Evolutionary conservation across 2,329 filamentous ascomycete genomes (phyloP).

Genomic region (Xylaria sp.): DNA sequence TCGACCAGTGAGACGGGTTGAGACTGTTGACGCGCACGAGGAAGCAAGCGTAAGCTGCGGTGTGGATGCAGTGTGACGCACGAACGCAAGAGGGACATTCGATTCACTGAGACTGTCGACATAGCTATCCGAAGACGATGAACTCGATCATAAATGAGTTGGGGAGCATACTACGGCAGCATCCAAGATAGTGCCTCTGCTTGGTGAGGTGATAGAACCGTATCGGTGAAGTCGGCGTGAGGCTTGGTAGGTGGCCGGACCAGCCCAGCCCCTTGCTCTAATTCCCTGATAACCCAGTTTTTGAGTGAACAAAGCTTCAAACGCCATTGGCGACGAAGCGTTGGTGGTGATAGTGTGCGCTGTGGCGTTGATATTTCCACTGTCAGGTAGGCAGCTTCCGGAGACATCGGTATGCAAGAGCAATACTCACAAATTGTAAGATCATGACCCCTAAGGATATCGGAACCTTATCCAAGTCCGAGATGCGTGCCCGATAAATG

Average conservation of each 20-base stretch:
- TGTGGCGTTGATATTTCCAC: no score
- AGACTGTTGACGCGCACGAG: slow-evolving; percentile 3
- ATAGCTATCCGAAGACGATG: not conserved
- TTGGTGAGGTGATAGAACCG: not conserved
- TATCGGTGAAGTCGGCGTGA: not conserved
- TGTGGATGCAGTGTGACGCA: slow-evolving; percentile 14
- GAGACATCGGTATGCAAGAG: not conserved
- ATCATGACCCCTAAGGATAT: not conserved
- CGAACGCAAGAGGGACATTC: not conserved
- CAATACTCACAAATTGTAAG: not conserved
- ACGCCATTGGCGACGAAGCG: not conserved
- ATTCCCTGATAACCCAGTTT: no score
- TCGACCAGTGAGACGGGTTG: slow-evolving; percentile 26
- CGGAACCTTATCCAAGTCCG: not conserved
- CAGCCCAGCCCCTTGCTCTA: not conserved
- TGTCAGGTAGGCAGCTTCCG: not conserved
- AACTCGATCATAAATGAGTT: not conserved
- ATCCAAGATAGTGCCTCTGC: not conserved
- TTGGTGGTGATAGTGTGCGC: not conserved
- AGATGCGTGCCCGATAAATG: not conserved
- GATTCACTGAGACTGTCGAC: not conserved
- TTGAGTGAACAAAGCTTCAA: not conserved
- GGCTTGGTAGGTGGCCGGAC: not conserved
- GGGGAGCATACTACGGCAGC: not conserved
- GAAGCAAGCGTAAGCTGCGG: slow-evolving; percentile 28